Evolutionary conservation across 352 stramenopile species (phyloP), one percentile per base, ranked within the genome.

Genomic region (Phytophthora litchii): DNA sequence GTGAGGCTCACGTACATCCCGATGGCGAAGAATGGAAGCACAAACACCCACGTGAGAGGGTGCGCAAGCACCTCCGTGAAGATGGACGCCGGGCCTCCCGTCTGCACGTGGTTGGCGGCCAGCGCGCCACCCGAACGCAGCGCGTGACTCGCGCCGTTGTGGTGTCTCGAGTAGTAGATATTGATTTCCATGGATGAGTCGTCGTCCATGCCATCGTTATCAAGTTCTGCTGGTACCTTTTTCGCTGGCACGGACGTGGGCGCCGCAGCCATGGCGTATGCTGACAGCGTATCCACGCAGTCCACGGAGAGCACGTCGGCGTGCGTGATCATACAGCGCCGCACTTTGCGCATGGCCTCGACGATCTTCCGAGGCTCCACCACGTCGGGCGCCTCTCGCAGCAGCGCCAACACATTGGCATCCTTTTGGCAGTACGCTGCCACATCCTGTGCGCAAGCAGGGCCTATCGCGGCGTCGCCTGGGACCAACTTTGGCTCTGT

Each of bases 21-120:
- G 49, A 91, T 63, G 40, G 56, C 76, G 51, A 88, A 83, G 59
- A 91, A 91, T 11, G 81, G 81, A 37, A 91, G 57, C 44, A 88
- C 70, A 1, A 82, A 53, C 1, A 77, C 54, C 76, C 79, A 89
- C 48, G 79, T 78, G 20, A 79, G 42, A 19, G 70, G 72, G 37
- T 68, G 64, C 1, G n/a, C 59, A 32, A 67, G 38, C 44, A 52
- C 63, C 31, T 67, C 60, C 35, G 44, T 57, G 23, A 67, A 53
- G 25, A 31, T 51, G n/a, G 48, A 64, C 60, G 55, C 53, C 29
- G 64, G 9, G 1, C 47, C 54, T 52, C 45, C 49, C 6, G 62
- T 56, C 47, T 75, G 61, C 4, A 75, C 52, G 43, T 75, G 60
- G 48, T 72, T 71, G 4, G 53, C 59, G 16, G 51, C 54, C 29